Conservation (phyloP, 2,329 filamentous ascomycete genomes). For the Aspergillus aculeatinus region DNA sequence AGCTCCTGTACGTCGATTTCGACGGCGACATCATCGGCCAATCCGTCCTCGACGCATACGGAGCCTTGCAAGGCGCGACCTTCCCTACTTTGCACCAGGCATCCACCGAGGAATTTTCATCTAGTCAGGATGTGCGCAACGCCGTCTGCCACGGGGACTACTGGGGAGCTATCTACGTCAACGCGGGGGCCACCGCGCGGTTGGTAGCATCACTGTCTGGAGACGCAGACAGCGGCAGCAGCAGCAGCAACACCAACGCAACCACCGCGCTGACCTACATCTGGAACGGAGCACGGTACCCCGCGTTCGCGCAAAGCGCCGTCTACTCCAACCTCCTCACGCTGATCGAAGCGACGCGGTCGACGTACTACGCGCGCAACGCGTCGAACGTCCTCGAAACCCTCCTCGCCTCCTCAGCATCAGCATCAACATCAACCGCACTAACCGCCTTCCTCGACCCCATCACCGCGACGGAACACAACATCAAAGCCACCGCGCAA, state of each 20-base stretch:
- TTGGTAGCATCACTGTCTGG: too few relatives aligned
- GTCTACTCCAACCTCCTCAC: slow-evolving; percentile 32
- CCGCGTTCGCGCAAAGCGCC: slow-evolving; percentile 30
- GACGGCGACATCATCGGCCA: slow-evolving; percentile 30
- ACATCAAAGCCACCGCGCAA: slow-evolving; percentile 40
- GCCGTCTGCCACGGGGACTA: slow-evolving; percentile 22
- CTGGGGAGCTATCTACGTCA: slow-evolving; percentile 29
- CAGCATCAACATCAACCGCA: slow-evolving; percentile 18
- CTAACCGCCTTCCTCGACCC: slow-evolving; percentile 38
- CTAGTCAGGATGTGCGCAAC: slow-evolving; percentile 1
- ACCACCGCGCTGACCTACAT: slow-evolving; percentile 37
- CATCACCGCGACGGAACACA: slow-evolving; percentile 30
- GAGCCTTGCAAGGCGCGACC: slow-evolving; percentile 1
- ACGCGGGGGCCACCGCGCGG: background rate
- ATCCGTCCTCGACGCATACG: slow-evolving; percentile 28
- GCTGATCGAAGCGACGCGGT: slow-evolving; percentile 29
- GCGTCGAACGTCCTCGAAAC: slow-evolving; percentile 28
- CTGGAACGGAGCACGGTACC: slow-evolving; percentile 44
- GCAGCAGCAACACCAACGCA: slow-evolving; percentile 14
- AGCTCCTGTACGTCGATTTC: slow-evolving; percentile 33
- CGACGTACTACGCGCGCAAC: slow-evolving; percentile 28
- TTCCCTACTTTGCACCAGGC: slow-evolving; percentile 12
- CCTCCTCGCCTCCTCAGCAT: slow-evolving; percentile 14
- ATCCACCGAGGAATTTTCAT: background rate
- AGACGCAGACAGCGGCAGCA: too few relatives aligned